Percentiles rank a stretch among this genome's conserved stretches.
These are phyloP conservation scores for Teunomyces lycoperdinae DNA, from an alignment of 805 yeast species.

Conservation along the genomic window DNA sequence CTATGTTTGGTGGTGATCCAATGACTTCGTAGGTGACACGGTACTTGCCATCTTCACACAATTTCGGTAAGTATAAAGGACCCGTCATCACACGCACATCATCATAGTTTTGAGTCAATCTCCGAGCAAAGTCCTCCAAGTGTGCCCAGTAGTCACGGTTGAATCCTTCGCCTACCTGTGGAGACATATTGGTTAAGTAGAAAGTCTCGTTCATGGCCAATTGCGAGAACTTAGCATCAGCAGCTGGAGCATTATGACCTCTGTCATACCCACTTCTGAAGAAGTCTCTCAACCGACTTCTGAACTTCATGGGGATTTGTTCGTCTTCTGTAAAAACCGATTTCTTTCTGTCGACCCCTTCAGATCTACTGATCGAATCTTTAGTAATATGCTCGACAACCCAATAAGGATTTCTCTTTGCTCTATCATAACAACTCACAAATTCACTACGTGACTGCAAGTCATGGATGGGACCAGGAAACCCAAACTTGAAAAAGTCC, in stretches of 20 bases:
- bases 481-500: constrained; percentile 86
- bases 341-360: constrained; percentile 70
- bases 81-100: constrained; percentile 90
- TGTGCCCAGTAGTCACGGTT: constrained; percentile 98
- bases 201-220: constrained; percentile 95
- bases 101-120: constrained; percentile 67
- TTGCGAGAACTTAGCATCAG: constrained; percentile 90
- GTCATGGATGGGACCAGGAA: constrained; percentile 94
- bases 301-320: constrained; percentile 66
- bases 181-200: constrained; percentile 83
- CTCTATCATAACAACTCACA: constrained; percentile 81
- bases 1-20: constrained; percentile 94
- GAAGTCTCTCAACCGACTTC: constrained; percentile 78
- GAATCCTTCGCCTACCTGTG: constrained; percentile 97
- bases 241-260: constrained; percentile 98
- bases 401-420: constrained; percentile 82
- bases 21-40: constrained; percentile 86
- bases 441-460: constrained; percentile 70
- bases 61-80: constrained; percentile 83
- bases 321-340: constrained; percentile 89
- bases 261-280: constrained; percentile 95
- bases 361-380: constrained; percentile 53
- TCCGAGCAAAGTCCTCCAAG: constrained; percentile 83
- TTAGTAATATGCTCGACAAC: constrained; percentile 87
- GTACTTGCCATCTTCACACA: constrained; percentile 78